Evolutionary conservation across 257 asterid species (phyloP), one percentile per base, ranked within the genome.

Genomic region (Solanum pimpinellifolium): DNA sequence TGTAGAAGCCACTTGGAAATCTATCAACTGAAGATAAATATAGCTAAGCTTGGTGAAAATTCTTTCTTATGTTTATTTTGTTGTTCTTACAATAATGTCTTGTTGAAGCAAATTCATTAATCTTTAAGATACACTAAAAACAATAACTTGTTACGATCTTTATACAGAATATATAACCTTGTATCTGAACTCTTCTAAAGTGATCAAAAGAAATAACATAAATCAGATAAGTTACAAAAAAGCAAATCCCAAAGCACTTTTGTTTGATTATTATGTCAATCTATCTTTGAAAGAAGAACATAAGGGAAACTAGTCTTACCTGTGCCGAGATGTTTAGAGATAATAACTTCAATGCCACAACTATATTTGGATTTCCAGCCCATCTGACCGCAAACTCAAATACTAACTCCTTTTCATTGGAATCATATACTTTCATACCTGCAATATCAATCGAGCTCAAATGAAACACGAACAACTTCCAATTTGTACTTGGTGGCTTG

Each of bases 351-450:
- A 93, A 74, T 39, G 86, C 93, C 60, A 96, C 83, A 86, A 75
- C 86, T 62, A 95, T 92, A 87, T 92, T 92, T 2, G 96, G 91
- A 85, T 96, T 93, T 87, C 98, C 98, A 27, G 96, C 97, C 98
- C 98, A 96, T 89, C 89, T 93, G 39, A 96, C 83, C 2, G 93
- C 92, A 25, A 93, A 90, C 91, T 95, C 98, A 87, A 94, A 90
- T 86, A 92, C 92, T 42, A 96, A 92, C 76, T 94, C 94, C 68
- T 92, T 92, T 86, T 95, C 98, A 41, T 92, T 92, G 20, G 98
- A 93, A 41, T 96, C 92, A 44, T 90, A 90, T 56, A 94, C 87
- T 88, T 96, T 96, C 59, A 96, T 70, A 82, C 99, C 99, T 96
- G 94, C 47, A 42, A 87, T 76, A 85, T 20, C 14, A 80, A 69